A percentile compares a stretch with the other conserved stretches of the same genome.
Conservation (phyloP, 2,329 filamentous ascomycete genomes). For the Thermochaetoides dissita region DNA sequence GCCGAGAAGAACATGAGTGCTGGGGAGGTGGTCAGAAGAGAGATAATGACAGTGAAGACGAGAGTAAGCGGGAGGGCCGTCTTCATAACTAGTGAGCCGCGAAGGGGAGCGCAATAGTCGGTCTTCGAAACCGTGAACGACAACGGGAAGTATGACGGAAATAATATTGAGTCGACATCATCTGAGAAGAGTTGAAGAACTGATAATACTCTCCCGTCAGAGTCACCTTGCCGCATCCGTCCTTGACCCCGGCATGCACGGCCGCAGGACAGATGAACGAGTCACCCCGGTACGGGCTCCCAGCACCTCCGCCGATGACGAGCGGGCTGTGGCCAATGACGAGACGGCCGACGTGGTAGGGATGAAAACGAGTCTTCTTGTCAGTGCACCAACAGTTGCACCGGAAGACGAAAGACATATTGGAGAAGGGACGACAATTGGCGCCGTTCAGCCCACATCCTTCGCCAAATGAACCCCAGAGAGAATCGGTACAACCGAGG, state of each 20-base stretch:
- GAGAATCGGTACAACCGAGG: constrained; percentile 33
- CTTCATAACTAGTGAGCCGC: constrained; percentile 20
- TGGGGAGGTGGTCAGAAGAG: constrained; percentile 65
- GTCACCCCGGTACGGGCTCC: constrained; percentile 47
- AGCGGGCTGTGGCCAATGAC: constrained; percentile 30
- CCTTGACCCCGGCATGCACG: constrained; percentile 59
- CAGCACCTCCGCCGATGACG: constrained; percentile 27
- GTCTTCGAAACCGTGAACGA: constrained; percentile 49
- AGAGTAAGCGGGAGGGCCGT: constrained; percentile 63
- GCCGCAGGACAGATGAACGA: constrained; percentile 67
- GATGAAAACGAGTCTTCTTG: constrained; percentile 29
- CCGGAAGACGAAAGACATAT: constrained; percentile 39
- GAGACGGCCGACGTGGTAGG: constrained; percentile 41
- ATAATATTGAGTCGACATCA: constrained; percentile 48
- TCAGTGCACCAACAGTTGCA: constrained; percentile 45
- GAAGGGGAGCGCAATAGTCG: constrained; percentile 30
- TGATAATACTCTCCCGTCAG: constrained; percentile 47
- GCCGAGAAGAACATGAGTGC: constrained; percentile 68
- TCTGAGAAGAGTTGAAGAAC: constrained; percentile 22
- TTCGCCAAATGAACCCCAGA: constrained; percentile 39
- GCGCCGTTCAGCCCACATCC: constrained; percentile 45
- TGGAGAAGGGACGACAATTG: constrained; percentile 45
- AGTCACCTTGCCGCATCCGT: constrained; percentile 55
- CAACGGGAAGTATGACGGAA: constrained; percentile 58
- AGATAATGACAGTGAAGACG: constrained; percentile 59